phyloP scores from a whole-genome alignment of 2,329 filamentous ascomycete species.

The Thielaviopsis ethacetica region DNA sequence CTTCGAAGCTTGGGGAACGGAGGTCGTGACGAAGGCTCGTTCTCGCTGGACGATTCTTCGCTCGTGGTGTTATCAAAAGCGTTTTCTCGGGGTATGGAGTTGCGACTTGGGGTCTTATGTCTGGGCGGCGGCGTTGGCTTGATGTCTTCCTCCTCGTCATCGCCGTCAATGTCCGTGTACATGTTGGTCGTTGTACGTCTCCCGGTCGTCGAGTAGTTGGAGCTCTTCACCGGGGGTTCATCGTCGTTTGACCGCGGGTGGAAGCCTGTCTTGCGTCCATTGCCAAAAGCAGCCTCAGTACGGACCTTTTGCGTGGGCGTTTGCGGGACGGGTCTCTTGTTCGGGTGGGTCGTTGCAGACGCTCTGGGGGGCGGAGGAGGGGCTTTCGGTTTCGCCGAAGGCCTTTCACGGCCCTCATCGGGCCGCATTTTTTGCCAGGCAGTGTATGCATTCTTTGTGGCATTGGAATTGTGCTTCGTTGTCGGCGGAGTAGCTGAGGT shows the following conservation, averaged over 20 bases:
- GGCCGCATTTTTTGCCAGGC: constrained; percentile 28
- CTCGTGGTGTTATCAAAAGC: constrained; percentile 10
- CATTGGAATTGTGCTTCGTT: constrained; percentile 23
- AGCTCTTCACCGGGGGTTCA: constrained; percentile 33
- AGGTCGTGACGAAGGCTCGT: neutral
- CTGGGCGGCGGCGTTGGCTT: constrained; percentile 5
- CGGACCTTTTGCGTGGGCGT: constrained; percentile 37
- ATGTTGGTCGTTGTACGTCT: constrained; percentile 4
- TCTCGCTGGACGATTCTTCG: constrained; percentile 7
- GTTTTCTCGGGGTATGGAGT: constrained; percentile 1
- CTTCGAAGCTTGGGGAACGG: constrained; percentile 3
- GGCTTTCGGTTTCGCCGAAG: constrained; percentile 15
- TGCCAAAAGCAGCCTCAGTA: constrained; percentile 38
- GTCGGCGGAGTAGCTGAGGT: constrained; percentile 26
- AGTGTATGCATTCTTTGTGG: constrained; percentile 25
- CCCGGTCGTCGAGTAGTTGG: constrained; percentile 30
- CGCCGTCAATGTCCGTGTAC: neutral
- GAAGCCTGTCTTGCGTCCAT: constrained; percentile 26
- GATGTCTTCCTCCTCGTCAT: constrained; percentile 1
- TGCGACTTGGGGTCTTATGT: neutral
- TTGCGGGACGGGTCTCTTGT: constrained; percentile 27
- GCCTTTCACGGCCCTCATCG: neutral
- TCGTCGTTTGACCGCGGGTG: constrained; percentile 35
- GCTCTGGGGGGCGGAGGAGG: constrained; percentile 18
- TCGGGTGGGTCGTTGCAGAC: constrained; percentile 17